Evolutionary conservation across 75 land plant genomes (phyloP), one percentile per base, ranked within the genome.

Genomic region (Adiantum capillusveneris): DNA sequence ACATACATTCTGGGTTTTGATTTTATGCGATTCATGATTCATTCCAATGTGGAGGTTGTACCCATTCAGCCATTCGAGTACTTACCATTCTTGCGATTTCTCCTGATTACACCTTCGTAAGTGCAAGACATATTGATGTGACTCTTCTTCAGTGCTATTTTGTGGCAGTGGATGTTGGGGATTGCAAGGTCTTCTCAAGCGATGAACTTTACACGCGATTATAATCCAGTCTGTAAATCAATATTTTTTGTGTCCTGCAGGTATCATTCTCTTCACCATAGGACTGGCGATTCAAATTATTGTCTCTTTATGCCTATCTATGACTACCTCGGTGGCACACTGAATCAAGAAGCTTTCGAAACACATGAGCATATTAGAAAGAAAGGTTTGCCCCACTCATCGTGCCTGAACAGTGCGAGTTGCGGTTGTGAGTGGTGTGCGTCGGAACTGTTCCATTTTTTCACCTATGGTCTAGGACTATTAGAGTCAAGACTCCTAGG

Each of bases 291-390:
- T 26, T 66, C 78, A 11, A 76, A 76, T 42, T 76, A 75, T 36
- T 66, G 70, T 31, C 76, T 76, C 0, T 76, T 76, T 62, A 73
- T 76, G 78, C 79, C 79, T 3, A 7, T 76, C 25, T 76, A 76
- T 46, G 79, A 76, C 31, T 56, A 72, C 55, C 54, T 76, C 1
- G 79, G 79, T 19, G 79, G 79, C 2, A 76, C 79, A 7, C 21
- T 50, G 1, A 59, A 76, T 51, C 36, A 12, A 7, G 29, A 31
- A 18, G 60, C 74, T 3, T 22, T 41, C 21, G 6, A 13, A 42
- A 62, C 59, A 34, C 71, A 69, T 44, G 43, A 28, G 9, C 36
- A 17, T 19, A 20, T 74, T 26, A 65, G 76, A 16, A 17, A 21
- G 6, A 18, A 62, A 62, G 64, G 64, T 62, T 20, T 5, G 49